phyloP scores from a whole-genome alignment of 1,139 yeast genomes.

The Zygoascus sp. region DNA sequence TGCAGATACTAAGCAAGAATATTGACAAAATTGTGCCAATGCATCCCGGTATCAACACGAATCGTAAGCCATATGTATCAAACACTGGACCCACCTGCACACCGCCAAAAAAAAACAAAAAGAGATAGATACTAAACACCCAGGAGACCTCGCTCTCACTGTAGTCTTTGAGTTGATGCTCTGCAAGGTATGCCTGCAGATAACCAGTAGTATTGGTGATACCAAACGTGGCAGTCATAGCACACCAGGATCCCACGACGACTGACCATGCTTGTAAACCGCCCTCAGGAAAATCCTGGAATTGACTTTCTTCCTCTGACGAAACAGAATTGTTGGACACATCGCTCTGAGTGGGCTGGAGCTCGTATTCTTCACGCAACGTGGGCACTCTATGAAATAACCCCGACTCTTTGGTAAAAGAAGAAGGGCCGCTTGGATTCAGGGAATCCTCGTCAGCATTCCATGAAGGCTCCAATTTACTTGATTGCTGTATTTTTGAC shows the following conservation, averaged over 20 bases:
- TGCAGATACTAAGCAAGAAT: constrained; percentile 51
- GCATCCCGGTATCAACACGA: constrained; percentile 41
- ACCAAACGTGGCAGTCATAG: constrained; percentile 59
- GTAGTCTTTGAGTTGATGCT: constrained; percentile 44
- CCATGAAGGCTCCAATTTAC: background rate
- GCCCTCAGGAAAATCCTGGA: constrained; percentile 54
- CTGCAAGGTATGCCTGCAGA: constrained; percentile 52
- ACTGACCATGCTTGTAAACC: constrained; percentile 55
- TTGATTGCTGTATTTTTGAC: background rate
- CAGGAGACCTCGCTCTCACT: constrained; percentile 51
- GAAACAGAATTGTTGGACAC: background rate
- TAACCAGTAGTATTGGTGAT: constrained; percentile 57
- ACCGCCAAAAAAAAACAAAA: constrained; percentile 54
- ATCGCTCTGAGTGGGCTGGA: background rate
- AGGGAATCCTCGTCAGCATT: background rate
- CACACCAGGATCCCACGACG: constrained; percentile 57
- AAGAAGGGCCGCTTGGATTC: background rate
- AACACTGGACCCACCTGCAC: constrained; percentile 59
- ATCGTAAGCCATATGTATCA: constrained; percentile 41
- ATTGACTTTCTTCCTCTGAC: background rate
- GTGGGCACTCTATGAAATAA: background rate
- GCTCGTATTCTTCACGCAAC: background rate
- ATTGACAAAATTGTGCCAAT: constrained; percentile 46
- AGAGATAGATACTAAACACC: constrained; percentile 57
- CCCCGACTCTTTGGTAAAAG: background rate